Evolutionary conservation across 352 stramenopile genomes (phyloP).

Genomic region (Pythium insidiosum): DNA sequence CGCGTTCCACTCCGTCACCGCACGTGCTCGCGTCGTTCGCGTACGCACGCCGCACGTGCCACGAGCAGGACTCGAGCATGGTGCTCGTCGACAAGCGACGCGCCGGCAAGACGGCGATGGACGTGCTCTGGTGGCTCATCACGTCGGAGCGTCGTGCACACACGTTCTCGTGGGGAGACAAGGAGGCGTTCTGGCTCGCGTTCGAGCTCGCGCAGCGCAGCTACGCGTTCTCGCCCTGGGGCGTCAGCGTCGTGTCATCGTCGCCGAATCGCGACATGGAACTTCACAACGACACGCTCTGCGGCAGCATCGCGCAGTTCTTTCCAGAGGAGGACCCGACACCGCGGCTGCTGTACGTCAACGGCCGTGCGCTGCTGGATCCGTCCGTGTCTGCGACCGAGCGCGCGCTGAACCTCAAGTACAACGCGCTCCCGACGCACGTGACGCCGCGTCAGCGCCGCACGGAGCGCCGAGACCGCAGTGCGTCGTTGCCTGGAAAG

Average conservation of each 20-base stretch:
- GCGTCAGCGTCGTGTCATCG: constrained; percentile 34
- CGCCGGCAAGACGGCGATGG: constrained; percentile 20
- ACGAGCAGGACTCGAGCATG: constrained; percentile 53
- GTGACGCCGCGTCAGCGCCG: constrained; percentile 42
- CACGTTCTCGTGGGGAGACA: constrained; percentile 41
- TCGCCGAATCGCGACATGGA: constrained; percentile 41
- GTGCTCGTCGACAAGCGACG: constrained; percentile 39
- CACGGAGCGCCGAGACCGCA: too few species aligned
- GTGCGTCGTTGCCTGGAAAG: too few species aligned
- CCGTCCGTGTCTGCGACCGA: constrained; percentile 22
- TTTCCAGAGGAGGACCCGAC: constrained; percentile 15
- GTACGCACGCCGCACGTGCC: constrained; percentile 22
- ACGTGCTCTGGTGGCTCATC: constrained; percentile 46
- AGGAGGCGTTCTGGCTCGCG: constrained; percentile 60
- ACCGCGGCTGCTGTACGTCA: constrained; percentile 46
- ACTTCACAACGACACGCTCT: constrained; percentile 42
- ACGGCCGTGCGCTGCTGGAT: constrained; percentile 41
- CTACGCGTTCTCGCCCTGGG: constrained; percentile 66
- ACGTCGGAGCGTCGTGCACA: constrained; percentile 35
- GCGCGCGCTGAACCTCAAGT: constrained; percentile 21
- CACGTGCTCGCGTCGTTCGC: constrained; percentile 24
- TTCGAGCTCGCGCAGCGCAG: constrained; percentile 39
- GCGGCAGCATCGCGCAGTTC: constrained; percentile 56
- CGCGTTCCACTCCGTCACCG: constrained; percentile 4
- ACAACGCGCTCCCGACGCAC: constrained; percentile 40